phyloP scores from a whole-genome alignment of 2,329 filamentous ascomycete genomes.

The Diaporthe ampelina region DNA sequence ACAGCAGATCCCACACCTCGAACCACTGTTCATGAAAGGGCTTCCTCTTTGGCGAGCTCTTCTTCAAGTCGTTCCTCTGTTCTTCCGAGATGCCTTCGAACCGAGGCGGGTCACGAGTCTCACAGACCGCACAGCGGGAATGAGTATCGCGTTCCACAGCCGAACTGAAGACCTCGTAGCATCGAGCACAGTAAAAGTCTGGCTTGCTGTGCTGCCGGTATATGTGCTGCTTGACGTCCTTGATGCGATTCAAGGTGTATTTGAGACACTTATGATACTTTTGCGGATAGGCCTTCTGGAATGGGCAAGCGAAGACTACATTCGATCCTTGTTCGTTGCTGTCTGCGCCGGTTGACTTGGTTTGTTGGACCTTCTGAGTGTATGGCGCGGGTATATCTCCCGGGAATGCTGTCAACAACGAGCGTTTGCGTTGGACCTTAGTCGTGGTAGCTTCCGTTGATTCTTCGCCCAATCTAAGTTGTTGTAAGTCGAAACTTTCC shows the following conservation, averaged over 20 bases:
- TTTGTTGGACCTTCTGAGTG: neutral
- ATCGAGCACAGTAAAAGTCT: neutral
- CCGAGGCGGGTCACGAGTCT: neutral
- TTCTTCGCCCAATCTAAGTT: neutral
- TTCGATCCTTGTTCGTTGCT: neutral
- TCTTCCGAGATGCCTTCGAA: conserved; percentile 12
- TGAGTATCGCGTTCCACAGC: neutral
- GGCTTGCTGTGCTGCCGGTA: conserved; percentile 12
- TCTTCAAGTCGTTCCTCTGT: neutral
- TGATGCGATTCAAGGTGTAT: conserved; percentile 6
- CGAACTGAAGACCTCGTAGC: neutral
- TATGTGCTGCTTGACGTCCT: conserved; percentile 31
- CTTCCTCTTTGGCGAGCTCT: neutral
- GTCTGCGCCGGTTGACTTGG: neutral
- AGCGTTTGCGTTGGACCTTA: neutral
- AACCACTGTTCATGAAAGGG: neutral
- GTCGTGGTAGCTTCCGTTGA: accelerated
- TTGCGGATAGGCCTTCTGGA: neutral
- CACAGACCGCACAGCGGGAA: neutral
- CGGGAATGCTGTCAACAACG: neutral
- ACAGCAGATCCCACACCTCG: conserved; percentile 15
- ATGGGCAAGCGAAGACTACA: conserved; percentile 1
- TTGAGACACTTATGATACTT: conserved; percentile 12
- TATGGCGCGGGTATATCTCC: neutral
- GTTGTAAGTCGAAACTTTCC: accelerated